A percentile compares a stretch with the other conserved stretches of the same genome.
phyloP scores from a whole-genome alignment of 2,329 filamentous ascomycete genomes.

The Colletotrichum siamense region DNA sequence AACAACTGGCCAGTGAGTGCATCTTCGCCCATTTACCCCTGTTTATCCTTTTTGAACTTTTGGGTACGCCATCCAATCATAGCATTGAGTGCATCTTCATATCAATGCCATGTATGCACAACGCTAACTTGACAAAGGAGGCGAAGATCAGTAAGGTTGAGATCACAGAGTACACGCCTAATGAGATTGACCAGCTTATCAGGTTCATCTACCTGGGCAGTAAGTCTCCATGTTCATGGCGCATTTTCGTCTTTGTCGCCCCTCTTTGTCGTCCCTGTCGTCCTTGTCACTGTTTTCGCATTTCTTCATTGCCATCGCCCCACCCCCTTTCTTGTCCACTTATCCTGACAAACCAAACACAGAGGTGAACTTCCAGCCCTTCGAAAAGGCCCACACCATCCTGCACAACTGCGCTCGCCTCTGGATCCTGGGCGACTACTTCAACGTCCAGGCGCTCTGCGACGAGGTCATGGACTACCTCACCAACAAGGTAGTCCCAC shows the following conservation, averaged over 20 bases:
- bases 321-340: background rate
- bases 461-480: background rate
- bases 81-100: background rate
- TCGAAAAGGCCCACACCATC: background rate
- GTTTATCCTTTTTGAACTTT: background rate
- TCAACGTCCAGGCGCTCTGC: background rate
- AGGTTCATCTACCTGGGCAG: background rate
- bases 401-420: background rate
- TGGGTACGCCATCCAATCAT: background rate
- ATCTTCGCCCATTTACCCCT: background rate
- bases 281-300: background rate
- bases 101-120: rapidly evolving
- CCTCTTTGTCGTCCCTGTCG: background rate
- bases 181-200: background rate
- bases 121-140: background rate
- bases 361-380: background rate
- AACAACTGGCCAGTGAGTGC: background rate
- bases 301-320: background rate
- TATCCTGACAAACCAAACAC: background rate
- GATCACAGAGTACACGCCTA: background rate
- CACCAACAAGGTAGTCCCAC: background rate
- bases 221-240: background rate
- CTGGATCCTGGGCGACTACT: background rate
- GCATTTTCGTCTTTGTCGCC: background rate
- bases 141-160: background rate